Percentiles rank a stretch among this genome's conserved stretches.
Conservation (phyloP, 352 stramenopile genomes). For the Elongisporangium undulatum region DNA sequence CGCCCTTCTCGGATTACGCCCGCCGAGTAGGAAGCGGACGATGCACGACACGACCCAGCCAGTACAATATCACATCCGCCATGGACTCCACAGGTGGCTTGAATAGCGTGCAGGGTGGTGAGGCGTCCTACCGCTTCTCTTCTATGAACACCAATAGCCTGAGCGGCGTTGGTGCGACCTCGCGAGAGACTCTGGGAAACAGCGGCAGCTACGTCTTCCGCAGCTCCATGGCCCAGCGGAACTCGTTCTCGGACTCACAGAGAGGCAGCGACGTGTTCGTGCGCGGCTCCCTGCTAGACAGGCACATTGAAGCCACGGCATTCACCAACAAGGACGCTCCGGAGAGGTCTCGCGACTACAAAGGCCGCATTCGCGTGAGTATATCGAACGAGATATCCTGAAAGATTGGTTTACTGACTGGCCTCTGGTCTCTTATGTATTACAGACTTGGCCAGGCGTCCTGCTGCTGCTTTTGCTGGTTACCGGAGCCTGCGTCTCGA, state of each 20-base stretch:
- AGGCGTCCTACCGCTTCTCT: background rate
- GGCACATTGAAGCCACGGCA: slow-evolving; percentile 38
- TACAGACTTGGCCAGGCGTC: slow-evolving; percentile 27
- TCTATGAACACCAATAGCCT: background rate
- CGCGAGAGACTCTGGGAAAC: background rate
- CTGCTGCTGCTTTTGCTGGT: slow-evolving; percentile 23
- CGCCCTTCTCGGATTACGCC: background rate
- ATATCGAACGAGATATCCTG: background rate
- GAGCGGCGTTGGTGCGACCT: background rate
- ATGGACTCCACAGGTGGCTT: background rate
- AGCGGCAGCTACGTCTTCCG: background rate
- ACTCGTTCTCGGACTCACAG: background rate
- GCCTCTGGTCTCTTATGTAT: background rate
- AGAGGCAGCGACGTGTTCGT: slow-evolving; percentile 21
- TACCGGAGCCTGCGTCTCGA: slow-evolving; percentile 7
- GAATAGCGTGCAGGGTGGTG: too few relatives aligned
- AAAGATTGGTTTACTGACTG: background rate
- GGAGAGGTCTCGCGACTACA: slow-evolving; percentile 59
- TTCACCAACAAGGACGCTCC: slow-evolving; percentile 9
- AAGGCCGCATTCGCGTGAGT: slow-evolving; percentile 54
- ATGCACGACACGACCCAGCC: background rate
- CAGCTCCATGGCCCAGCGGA: background rate
- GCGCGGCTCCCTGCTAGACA: slow-evolving; percentile 36
- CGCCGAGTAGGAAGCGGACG: background rate
- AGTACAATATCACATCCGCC: background rate